Evolutionary conservation across 352 stramenopile species (phyloP).

Genomic region (Aphanomyces astaci): DNA sequence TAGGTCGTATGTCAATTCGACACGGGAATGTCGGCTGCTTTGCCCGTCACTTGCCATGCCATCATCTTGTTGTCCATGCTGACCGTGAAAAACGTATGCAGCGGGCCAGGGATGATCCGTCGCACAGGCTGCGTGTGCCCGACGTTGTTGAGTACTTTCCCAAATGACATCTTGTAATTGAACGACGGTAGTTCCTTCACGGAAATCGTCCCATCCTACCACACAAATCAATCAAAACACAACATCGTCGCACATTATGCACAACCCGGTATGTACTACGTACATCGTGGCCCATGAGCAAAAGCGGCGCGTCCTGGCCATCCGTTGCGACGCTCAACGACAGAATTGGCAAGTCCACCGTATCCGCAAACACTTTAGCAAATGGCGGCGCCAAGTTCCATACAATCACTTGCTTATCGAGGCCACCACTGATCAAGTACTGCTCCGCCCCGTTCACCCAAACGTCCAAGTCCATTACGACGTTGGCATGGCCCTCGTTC

Average conservation of each 20-base stretch:
- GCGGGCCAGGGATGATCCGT: constrained; percentile 58
- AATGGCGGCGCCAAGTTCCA: constrained; percentile 73
- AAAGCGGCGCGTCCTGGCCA: constrained; percentile 48
- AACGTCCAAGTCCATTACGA: constrained; percentile 81
- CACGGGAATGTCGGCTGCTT: constrained; percentile 43
- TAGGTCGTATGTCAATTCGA: too few relatives aligned
- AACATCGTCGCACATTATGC: not conserved
- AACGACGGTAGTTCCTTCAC: constrained; percentile 80
- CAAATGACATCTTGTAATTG: constrained; percentile 74
- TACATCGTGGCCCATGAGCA: constrained; percentile 70
- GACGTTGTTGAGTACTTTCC: constrained; percentile 39
- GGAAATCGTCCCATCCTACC: constrained; percentile 64
- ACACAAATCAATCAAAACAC: constrained; percentile 1
- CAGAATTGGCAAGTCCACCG: constrained; percentile 64
- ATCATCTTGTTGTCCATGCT: constrained; percentile 77
- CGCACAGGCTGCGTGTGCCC: constrained; percentile 71
- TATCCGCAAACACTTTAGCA: constrained; percentile 75
- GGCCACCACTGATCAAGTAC: constrained; percentile 76
- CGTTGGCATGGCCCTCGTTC: constrained; percentile 63
- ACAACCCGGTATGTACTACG: constrained; percentile 16
- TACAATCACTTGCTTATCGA: constrained; percentile 78
- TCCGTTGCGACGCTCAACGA: constrained; percentile 68
- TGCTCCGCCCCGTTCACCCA: constrained; percentile 79
- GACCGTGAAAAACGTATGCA: constrained; percentile 77
- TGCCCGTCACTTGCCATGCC: constrained; percentile 78